Base-by-base conservation (phyloP, 192 early-diverging fungal species). In the Diversispora epigaea region DNA sequence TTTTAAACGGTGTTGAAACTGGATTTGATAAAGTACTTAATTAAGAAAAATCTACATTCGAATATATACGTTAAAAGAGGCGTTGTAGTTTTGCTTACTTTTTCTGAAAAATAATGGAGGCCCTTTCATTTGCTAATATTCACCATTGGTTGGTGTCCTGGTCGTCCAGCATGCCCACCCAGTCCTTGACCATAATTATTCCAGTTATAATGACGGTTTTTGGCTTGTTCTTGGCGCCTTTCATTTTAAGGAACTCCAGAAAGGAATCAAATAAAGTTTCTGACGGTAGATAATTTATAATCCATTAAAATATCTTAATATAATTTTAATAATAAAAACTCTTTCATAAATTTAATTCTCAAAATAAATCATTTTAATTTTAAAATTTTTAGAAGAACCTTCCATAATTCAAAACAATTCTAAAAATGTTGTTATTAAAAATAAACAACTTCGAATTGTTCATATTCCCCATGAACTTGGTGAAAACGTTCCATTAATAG, bases 401-500 rank as follows among this genome's bases (percentile, higher is more conserved):
- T 19, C 17, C 14, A 71, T 56, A 21, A 71, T 71, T 71, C 39
- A 71, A 12, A 57, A 71, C 15, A 40, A 71, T 55, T 57, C 52
- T 4, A 84, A 83, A 76, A 85, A 76, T 69, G 84, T 88, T 32
- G 71, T 79, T 45, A 81, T 85, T 15, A 82, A 84, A 73, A 77
- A 76, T 19, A 83, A 86, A 56, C 61, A 64, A 21, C 77, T 86
- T 47, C 80, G 87, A 7, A 83, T 86, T 54, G 81, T 85, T 45
- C 85, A 86, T 76, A 85, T 86, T 57, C 83, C 84, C 55, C 84
- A 86, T 77, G 82, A 78, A 41, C 66, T 86, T 19, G 87, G 85
- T 1, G 81, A 79, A 25, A 84, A 81, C 72, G 85, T 86, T 22
- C 87, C 87, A 32, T 67, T 88, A 3, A 56, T 88, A 17, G 84